Evolutionary conservation across 139 green algal species (phyloP).

Genomic region (Haematococcus lacustris): DNA sequence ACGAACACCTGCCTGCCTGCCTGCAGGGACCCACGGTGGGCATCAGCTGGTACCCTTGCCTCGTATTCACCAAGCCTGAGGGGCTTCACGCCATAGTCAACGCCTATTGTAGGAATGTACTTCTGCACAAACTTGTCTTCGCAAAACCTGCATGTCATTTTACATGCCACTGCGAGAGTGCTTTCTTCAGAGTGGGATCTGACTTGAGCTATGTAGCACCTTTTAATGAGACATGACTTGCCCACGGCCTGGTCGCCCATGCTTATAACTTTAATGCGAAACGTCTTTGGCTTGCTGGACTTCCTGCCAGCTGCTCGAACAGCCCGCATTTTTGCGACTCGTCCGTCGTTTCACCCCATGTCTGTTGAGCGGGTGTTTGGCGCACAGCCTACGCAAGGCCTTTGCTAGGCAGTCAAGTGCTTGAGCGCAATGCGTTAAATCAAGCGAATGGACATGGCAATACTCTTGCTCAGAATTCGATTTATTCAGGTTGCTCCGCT

Average conservation of each 20-base stretch:
- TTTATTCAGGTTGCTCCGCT: too few species aligned
- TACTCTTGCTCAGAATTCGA: too few species aligned
- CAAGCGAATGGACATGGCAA: too few species aligned
- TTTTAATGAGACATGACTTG: constrained; percentile 69
- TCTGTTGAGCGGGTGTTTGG: too few species aligned
- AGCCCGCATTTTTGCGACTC: constrained; percentile 13
- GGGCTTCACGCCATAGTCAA: constrained; percentile 65
- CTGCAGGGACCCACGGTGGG: too few species aligned
- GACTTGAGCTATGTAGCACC: constrained; percentile 21
- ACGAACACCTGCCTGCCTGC: background rate
- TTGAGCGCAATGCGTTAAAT: too few species aligned
- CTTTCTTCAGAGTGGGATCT: background rate
- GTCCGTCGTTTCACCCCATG: too few species aligned
- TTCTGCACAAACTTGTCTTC: constrained; percentile 62
- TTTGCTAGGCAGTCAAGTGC: too few species aligned
- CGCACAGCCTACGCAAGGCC: too few species aligned
- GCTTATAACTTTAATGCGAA: constrained; percentile 56
- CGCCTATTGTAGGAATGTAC: constrained; percentile 64
- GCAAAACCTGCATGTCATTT: constrained; percentile 44
- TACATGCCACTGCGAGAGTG: background rate
- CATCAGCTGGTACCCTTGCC: too few species aligned
- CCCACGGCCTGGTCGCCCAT: constrained; percentile 52
- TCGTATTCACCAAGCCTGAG: constrained; percentile 46
- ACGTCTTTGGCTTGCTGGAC: constrained; percentile 17
- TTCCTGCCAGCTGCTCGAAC: constrained; percentile 27